Evolutionary conservation across 1,284 basidiomycete genomes (phyloP), one percentile per base, ranked within the genome.

Genomic region (Melampsora americana): DNA sequence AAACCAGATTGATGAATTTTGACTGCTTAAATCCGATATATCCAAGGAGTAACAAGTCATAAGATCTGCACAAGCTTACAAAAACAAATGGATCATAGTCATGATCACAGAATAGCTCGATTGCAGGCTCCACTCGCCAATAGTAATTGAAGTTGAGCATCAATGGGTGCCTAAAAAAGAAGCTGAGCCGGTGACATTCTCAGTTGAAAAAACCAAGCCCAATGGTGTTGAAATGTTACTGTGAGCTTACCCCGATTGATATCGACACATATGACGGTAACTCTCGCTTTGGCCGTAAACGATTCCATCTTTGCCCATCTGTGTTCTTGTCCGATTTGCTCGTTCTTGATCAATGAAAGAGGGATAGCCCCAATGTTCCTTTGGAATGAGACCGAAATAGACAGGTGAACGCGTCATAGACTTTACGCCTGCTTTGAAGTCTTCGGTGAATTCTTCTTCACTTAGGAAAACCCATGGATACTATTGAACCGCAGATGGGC

Each of bases 261-360:
- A 97, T 26, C 95, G 89, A 82, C 94, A 96, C 93, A 95, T 92
- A 79, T 92, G 92, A 68, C 90, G 89, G 78, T 86, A 87, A 3
- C 85, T 84, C 30, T 86, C 85, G 82, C 82, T 85, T 85, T 90
- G 91, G 80, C 92, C 94, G 79, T 96, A 96, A 69, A 95, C 93
- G 79, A 96, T 91, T 77, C 89, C 87, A 72, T 92, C 86, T 79
- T 86, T 85, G n/a, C 87, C 85, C 91, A 95, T 87, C 78, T 86
- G 85, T 66, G 86, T 85, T 71, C 92, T 86, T 26, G 87, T 86
- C 62, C 85, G 85, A n/a, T 83, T 85, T 1, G 92, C 92, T 66
- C 85, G 86, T 5, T 87, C 84, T 80, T 92, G 89, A 78, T 92
- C 89, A 77, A 92, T 83, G 83, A 90, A 92, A 30, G 88, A 87